These are phyloP conservation scores for Solanum gracilifrons DNA, from an alignment of 257 asterid species.

Conservation along the genomic window DNA sequence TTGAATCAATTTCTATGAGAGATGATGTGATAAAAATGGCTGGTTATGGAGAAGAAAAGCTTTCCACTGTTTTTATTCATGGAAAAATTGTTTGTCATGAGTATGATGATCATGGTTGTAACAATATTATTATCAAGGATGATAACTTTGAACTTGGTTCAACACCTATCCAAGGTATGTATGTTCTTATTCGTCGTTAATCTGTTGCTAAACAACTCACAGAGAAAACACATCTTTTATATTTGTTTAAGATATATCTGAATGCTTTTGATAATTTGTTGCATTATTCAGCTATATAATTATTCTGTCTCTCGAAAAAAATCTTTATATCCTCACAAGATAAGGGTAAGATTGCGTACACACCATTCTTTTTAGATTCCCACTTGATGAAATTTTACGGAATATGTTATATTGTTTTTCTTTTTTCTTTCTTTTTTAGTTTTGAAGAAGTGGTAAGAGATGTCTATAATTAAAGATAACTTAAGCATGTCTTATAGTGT, in stretches of 20 bases:
- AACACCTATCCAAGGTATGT: background rate
- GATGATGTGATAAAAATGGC: conserved; percentile 51
- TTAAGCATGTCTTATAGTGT: background rate
- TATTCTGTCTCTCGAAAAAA: background rate
- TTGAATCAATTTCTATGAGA: conserved; percentile 19
- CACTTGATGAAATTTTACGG: background rate
- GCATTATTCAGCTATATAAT: background rate
- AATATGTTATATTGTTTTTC: background rate
- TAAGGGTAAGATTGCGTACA: background rate
- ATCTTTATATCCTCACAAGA: background rate
- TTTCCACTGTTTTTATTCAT: conserved; percentile 42
- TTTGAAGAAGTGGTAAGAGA: background rate
- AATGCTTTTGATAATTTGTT: background rate
- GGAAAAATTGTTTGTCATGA: conserved; percentile 50
- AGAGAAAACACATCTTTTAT: background rate
- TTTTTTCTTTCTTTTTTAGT: background rate
- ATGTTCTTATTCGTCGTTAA: background rate
- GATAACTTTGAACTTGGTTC: background rate
- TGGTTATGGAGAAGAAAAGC: conserved; percentile 87
- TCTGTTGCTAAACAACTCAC: background rate
- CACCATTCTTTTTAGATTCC: accelerated
- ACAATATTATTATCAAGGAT: background rate
- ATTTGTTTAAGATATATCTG: background rate
- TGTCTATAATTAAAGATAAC: background rate
- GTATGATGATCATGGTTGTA: background rate